phyloP scores from a whole-genome alignment of 75 land plant genomes.

The Sequoiadendron giganteum region DNA sequence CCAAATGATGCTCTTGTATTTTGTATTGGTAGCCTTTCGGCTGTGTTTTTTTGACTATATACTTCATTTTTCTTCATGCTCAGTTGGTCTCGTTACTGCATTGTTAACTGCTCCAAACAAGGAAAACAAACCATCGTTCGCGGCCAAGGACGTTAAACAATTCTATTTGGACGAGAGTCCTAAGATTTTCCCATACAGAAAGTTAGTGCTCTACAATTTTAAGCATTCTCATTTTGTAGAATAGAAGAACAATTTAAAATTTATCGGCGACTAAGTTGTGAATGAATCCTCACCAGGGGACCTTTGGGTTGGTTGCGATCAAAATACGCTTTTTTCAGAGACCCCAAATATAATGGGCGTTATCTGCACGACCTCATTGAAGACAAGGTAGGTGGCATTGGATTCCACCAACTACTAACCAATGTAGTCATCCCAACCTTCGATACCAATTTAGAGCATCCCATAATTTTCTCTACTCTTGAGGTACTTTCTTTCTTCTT shows the following conservation, averaged over 20 bases:
- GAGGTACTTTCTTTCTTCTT: constrained; percentile 11
- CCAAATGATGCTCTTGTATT: too few relatives aligned
- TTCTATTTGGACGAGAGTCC: constrained; percentile 27
- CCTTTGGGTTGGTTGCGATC: neutral
- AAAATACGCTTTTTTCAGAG: neutral
- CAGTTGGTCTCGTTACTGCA: constrained; percentile 41
- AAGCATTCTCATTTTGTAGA: neutral
- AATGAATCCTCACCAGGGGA: neutral
- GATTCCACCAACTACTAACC: constrained; percentile 28
- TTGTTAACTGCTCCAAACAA: constrained; percentile 50
- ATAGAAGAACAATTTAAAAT: neutral
- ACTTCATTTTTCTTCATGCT: too few relatives aligned
- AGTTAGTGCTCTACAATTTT: neutral
- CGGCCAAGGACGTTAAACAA: constrained; percentile 31
- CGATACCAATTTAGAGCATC: constrained; percentile 51
- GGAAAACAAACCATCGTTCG: constrained; percentile 29
- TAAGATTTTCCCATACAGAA: constrained; percentile 16
- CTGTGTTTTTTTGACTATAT: too few relatives aligned
- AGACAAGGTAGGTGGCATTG: constrained; percentile 13
- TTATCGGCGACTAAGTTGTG: neutral
- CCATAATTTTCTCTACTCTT: constrained; percentile 35
- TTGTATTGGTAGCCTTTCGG: too few relatives aligned
- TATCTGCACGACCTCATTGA: constrained; percentile 18
- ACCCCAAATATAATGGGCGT: constrained; percentile 50
- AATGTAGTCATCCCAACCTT: constrained; percentile 49